Evolutionary conservation across 305 asterid species (phyloP), one percentile per base, ranked within the genome.

Genomic region (Rubia tinctorum): DNA sequence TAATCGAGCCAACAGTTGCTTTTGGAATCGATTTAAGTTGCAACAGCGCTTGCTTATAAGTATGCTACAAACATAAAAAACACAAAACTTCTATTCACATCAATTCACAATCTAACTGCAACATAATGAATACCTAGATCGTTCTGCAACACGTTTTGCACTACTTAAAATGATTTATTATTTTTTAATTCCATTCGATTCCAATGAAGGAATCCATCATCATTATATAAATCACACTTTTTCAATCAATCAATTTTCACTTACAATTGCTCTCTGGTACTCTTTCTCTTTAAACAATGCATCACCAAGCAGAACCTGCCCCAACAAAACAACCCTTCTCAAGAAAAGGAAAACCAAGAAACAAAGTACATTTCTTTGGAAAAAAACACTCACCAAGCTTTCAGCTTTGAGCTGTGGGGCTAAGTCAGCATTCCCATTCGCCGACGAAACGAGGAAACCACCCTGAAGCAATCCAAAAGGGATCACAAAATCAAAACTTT

Each of bases 351-450:
- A 18, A 71, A 27, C 64, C 64, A 69, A 51, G 7, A 56, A 69
- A 61, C 27, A 39, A 69, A 65, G 47, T 27, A 8, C 0, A 7
- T 18, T 15, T 3, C 39, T 37, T 17, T 4, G 18, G 27, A 15
- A 15, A 27, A 12, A 68, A 73, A 15, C 5, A 79, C 82, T 44
- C 77, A 95, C 99, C 98, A 88, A 81, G 84, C 82, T 92, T 74
- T 95, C 99, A 13, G 98, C 97, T 84, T 82, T 92, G 67, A 90
- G 84, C 75, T 89, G 98, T 18, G 93, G 96, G 71, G 87, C 86
- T 66, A 88, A 83, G 73, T 95, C 99, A 49, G 88, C 73, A 85
- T 85, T 90, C 61, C 80, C 74, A 30, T 95, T 84, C 59, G 90
- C 76, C 2, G 98, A 95, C 2, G 99, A 88, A 76, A 90, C 91